Base-by-base conservation (phyloP, 23 red algal genomes). In the Gracilaria domingensis region DNA sequence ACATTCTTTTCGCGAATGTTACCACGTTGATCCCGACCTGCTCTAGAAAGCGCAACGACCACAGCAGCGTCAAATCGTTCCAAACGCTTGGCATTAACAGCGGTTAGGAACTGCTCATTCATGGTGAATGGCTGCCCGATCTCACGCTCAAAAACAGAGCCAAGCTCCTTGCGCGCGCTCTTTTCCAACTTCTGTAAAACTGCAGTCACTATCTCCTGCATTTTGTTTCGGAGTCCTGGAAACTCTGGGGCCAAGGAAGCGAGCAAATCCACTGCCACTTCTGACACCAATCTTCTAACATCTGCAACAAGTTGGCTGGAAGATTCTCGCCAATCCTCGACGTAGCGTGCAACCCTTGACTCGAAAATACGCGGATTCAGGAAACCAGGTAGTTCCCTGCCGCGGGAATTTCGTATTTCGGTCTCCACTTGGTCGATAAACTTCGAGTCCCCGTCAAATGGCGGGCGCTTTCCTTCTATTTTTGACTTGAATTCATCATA, bases 281-380 rank as follows among this genome's bases (percentile, higher is more conserved):
- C 86, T 21, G 75, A 72, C 35, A 71, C 73, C 24, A 80, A 12
- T 54, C 48, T 29, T 44, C 74, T 28, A 5, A 90, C 74, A 7
- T 80, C 56, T 17, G 75, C 24, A 34, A 90, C 65, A 16, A 90
- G 74, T 26, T 90, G 56, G 86, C 71, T 81, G 30, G 86, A 90
- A 34, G 86, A 47, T 25, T 53, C 74, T 26, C 75, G 51, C 86
- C 86, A 90, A 55, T 90, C 86, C 59, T 90, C 86, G 12, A 90
- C 86, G 37, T 81, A 90, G 12, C 74, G 86, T 20, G 86, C 86
- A 26, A 90, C 86, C n/a, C 86, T 72, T 17, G 86, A 61, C 58
- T 90, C 86, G 36, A 90, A 90, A 51, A 90, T 90, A 20, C 86
- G 62, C n/a, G 86, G 74, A 75, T 90, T 90, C 0, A 90, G 60